Evolutionary conservation across 2,329 filamentous ascomycete genomes (phyloP).

Genomic region (Phialocephala sp.): DNA sequence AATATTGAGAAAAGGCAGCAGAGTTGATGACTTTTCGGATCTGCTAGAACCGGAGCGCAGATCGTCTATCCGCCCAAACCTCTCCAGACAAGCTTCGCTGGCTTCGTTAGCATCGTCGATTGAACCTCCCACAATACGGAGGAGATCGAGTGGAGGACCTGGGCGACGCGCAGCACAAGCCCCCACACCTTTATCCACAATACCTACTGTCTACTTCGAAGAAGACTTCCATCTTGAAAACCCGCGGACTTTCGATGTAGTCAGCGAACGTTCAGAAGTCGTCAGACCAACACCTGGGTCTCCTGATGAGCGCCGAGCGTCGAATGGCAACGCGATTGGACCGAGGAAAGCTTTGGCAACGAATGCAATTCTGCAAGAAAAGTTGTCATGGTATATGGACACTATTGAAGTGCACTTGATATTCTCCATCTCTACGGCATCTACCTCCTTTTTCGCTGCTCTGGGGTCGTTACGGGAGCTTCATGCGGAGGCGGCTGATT

Average conservation of each 20-base stretch:
- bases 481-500: conserved; percentile 90
- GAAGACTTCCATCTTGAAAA: conserved; percentile 96
- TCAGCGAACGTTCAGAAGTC: conserved; percentile 96
- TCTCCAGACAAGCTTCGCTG: conserved; percentile 48
- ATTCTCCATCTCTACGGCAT: conserved; percentile 93
- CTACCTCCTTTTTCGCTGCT: conserved; percentile 94
- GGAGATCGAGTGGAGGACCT: conserved; percentile 56
- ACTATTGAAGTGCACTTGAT: conserved; percentile 98
- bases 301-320: conserved; percentile 56
- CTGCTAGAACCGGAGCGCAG: conserved; percentile 45
- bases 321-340: conserved; percentile 62
- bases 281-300: conserved; percentile 69
- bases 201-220: conserved; percentile 92
- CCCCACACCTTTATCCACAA: conserved; percentile 79
- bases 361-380: conserved; percentile 97
- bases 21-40: conserved; percentile 47
- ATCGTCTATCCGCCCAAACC: conserved; percentile 34
- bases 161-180: conserved; percentile 69
- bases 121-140: conserved; percentile 41
- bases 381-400: conserved; percentile 99
- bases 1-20: conserved; percentile 39
- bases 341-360: conserved; percentile 89
- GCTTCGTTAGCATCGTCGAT: conserved; percentile 47
- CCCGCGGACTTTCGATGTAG: conserved; percentile 92
- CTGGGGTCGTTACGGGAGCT: conserved; percentile 89